Base-by-base conservation (phyloP, 805 yeast genomes). In the Teunomyces aglyptinius region DNA sequence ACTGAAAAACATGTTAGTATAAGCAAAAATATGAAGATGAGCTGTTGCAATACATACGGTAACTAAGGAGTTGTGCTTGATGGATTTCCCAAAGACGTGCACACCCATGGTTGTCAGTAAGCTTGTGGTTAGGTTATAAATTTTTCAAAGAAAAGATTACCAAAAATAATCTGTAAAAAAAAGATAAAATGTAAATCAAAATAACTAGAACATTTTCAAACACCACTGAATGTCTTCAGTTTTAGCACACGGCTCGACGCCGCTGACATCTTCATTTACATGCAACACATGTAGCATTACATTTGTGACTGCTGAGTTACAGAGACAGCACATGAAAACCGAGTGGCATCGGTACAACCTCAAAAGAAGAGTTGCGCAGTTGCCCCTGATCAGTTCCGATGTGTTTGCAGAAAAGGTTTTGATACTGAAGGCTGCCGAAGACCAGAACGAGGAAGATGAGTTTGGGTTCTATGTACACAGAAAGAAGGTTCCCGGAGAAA, bases 311-410 rank as follows among this genome's bases (percentile, higher is more conserved):
- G 85, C 96, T n/a, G 94, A 85, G 51, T 74, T 83, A 48, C 99
- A 94, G 69, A 77, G 98, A 51, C 78, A 77, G 53, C 99, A 94
- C 64, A 94, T 94, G 99, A 89, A 88, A 63, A 84, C 96, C 2
- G 99, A 94, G 47, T 94, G 99, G 99, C 99, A 94, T 63, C 78
- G 99, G 52, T 94, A 94, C 67, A 94, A 94, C 60, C 76, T 94
- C 60, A 94, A 94, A 63, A 82, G 99, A 69, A 80, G 96, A 58
- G 96, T 94, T 27, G 96, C 97, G 1, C 70, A 68, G 49, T 61
- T 75, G 52, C 77, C 79, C 2, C 60, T 74, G 13, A 70, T 75
- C 22, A 64, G 68, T 44, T 76, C 75, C 41, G 74, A 65, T n/a
- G 56, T 65, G n/a, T 73, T 73, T 65, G 87, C 86, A 16, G 86